A percentile compares a stretch with the other conserved stretches of the same genome.
These are phyloP conservation scores for Limtongozyma cylindracea DNA, from an alignment of 805 yeast genomes.

Conservation along the genomic window DNA sequence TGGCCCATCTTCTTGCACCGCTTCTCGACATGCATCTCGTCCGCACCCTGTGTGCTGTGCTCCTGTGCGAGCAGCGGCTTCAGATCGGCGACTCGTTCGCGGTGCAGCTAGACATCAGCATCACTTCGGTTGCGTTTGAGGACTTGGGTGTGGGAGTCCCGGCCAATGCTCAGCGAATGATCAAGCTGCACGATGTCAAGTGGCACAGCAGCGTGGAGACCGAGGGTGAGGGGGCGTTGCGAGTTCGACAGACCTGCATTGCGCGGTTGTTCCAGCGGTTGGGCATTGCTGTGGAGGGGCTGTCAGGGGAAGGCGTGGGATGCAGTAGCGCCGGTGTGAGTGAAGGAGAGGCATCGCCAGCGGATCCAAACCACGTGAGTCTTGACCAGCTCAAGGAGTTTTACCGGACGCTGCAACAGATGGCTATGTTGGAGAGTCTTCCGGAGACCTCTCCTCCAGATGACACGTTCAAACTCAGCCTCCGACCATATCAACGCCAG, in stretches of 20 bases:
- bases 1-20: constrained; percentile 41
- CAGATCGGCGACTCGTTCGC: constrained; percentile 58
- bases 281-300: constrained; percentile 6
- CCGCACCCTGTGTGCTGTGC: constrained; percentile 26
- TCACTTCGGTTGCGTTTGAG: constrained; percentile 8
- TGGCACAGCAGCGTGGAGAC: constrained; percentile 17
- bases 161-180: constrained; percentile 2
- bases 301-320: constrained; percentile 3
- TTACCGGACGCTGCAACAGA: constrained; percentile 46
- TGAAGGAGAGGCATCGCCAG: constrained; percentile 5
- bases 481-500: constrained; percentile 62
- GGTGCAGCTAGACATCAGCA: constrained; percentile 30
- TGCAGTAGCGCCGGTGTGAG: constrained; percentile 2
- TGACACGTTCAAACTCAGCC: constrained; percentile 22
- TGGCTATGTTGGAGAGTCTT: constrained; percentile 23
- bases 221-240: constrained; percentile 19
- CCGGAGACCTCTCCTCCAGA: constrained; percentile 31
- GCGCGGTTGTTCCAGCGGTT: constrained; percentile 27
- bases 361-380: constrained; percentile 26
- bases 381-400: constrained; percentile 55
- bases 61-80: constrained; percentile 30
- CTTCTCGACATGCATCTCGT: constrained; percentile 29
- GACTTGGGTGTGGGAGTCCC: constrained; percentile 1
- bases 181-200: constrained; percentile 2
- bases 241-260: constrained; percentile 30